Evolutionary conservation across 164 flowering plant species (phyloP).

Genomic region (Sextonia rubra): DNA sequence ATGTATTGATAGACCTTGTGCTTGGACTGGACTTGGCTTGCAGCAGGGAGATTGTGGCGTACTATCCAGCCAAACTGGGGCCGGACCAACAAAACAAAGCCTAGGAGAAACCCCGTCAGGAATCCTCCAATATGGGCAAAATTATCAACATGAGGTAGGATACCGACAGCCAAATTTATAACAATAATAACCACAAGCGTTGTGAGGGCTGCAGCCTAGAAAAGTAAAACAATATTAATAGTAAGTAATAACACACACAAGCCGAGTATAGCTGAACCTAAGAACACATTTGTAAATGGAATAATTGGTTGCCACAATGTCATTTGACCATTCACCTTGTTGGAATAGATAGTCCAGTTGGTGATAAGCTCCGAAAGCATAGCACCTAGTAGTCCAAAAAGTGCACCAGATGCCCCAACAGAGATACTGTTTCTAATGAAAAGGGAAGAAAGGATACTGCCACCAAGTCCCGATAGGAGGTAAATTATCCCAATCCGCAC

Average conservation of each 20-base stretch:
- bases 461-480: constrained; percentile 73
- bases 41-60: constrained; percentile 37
- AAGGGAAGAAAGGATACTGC: constrained; percentile 62
- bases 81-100: constrained; percentile 65
- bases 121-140: constrained; percentile 90
- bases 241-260: neutral
- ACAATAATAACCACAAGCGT: constrained; percentile 58
- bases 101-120: constrained; percentile 70
- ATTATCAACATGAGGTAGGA: constrained; percentile 78
- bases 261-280: neutral
- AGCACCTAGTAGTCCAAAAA: constrained; percentile 89
- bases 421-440: constrained; percentile 56
- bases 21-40: constrained; percentile 44
- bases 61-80: constrained; percentile 81
- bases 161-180: constrained; percentile 73
- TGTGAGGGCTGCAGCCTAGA: constrained; percentile 65
- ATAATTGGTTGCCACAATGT: neutral
- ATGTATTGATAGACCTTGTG: constrained; percentile 63
- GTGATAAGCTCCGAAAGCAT: constrained; percentile 85
- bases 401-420: constrained; percentile 90
- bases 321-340: constrained; percentile 42
- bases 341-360: constrained; percentile 72
- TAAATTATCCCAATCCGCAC: constrained; percentile 69
- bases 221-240: neutral
- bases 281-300: neutral